These are phyloP conservation scores for Sporothrix pallida DNA, from an alignment of 2,329 filamentous ascomycete species.

Conservation along the genomic window DNA sequence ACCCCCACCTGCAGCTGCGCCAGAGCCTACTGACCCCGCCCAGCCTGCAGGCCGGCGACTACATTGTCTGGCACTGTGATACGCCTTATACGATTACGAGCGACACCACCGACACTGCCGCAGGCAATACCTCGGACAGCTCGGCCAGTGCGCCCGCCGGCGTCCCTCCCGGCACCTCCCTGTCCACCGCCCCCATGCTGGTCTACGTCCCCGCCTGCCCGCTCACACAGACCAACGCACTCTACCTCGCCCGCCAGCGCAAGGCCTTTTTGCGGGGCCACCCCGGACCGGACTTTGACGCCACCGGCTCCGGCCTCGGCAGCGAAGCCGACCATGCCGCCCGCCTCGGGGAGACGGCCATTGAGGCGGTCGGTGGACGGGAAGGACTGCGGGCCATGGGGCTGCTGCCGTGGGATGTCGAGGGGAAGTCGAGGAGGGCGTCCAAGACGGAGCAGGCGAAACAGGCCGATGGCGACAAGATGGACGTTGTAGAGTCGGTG, in stretches of 20 bases:
- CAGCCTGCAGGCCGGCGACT: conserved; percentile 61
- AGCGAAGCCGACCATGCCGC: conserved; percentile 58
- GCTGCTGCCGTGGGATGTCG: conserved; percentile 56
- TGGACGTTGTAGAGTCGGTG: background rate
- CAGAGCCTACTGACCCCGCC: conserved; percentile 62
- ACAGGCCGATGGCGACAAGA: conserved; percentile 35
- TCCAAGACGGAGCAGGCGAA: conserved; percentile 38
- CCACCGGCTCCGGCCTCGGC: conserved; percentile 56
- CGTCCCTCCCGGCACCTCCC: background rate
- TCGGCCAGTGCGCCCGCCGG: too few species aligned
- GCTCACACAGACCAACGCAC: conserved; percentile 62
- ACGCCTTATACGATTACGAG: conserved; percentile 62
- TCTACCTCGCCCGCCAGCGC: conserved; percentile 62
- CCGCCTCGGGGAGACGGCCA: conserved; percentile 57
- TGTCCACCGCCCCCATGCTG: conserved; percentile 53
- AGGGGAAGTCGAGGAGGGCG: conserved; percentile 34
- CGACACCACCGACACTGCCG: conserved; percentile 48
- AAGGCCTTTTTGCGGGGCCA: conserved; percentile 63
- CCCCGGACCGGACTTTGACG: conserved; percentile 62
- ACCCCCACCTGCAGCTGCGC: conserved; percentile 60
- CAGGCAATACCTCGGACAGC: background rate
- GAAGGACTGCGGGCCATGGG: conserved; percentile 64
- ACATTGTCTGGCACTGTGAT: conserved; percentile 65
- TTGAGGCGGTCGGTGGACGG: conserved; percentile 56
- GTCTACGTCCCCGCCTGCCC: conserved; percentile 62